Percentiles rank a stretch among this genome's conserved stretches.
phyloP scores from a whole-genome alignment of 257 asterid species.

The Ajuga chamaepitys region DNA sequence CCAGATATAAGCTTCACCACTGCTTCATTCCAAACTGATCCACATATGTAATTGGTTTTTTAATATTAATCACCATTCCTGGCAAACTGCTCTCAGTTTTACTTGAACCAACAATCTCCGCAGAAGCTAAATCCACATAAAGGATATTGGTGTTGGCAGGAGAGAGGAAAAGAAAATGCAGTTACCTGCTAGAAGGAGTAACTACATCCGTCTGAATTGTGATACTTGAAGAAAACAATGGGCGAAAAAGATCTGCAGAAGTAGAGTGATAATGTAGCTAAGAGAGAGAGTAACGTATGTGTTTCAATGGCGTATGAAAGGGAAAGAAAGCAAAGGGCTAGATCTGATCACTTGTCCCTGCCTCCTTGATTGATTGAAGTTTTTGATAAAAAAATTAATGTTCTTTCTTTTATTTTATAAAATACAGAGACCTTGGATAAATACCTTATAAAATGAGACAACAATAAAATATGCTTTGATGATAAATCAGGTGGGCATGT shows the following conservation, averaged over 20 bases:
- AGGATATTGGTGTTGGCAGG: conserved; percentile 69
- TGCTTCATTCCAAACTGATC: conserved; percentile 85
- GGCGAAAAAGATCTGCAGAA: conserved; percentile 23
- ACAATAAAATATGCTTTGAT: conserved; percentile 83
- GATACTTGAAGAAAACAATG: conserved; percentile 2
- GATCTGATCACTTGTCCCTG: conserved; percentile 35
- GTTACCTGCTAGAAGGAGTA: conserved; percentile 17
- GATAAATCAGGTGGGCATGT: conserved; percentile 75
- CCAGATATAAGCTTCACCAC: conserved; percentile 39
- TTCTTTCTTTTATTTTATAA: neutral
- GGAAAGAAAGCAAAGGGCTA: conserved; percentile 24
- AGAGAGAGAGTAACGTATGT: conserved; percentile 3
- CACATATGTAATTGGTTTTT: conserved; percentile 64
- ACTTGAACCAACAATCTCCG: conserved; percentile 79
- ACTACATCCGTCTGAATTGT: conserved; percentile 11
- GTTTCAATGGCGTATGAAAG: conserved; percentile 19
- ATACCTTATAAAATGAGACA: conserved; percentile 90
- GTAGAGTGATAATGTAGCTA: conserved; percentile 11
- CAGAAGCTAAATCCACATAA: conserved; percentile 87
- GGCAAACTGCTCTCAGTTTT: conserved; percentile 64
- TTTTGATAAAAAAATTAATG: conserved; percentile 17
- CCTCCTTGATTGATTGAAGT: conserved; percentile 29
- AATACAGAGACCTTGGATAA: neutral
- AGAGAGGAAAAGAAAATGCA: conserved; percentile 3
- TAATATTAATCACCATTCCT: conserved; percentile 86